Percentiles rank a stretch among this genome's conserved stretches.
Conservation (phyloP, 805 yeast genomes). For the Candida koratica region DNA sequence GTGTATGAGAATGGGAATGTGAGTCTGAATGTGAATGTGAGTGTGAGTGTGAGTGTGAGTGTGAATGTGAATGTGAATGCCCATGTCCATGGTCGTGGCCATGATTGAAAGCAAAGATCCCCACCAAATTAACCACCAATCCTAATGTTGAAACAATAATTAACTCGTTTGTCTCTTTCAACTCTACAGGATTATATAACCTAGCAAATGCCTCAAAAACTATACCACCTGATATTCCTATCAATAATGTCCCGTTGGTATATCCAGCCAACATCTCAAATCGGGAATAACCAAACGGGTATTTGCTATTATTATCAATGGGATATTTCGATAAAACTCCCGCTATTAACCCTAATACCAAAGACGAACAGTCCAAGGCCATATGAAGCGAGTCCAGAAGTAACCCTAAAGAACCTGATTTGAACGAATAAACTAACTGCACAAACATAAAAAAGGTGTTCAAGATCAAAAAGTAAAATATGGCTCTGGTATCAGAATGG, state of each 20-base stretch:
- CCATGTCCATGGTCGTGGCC: conserved; percentile 50
- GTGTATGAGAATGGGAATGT: conserved; percentile 5
- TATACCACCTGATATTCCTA: conserved; percentile 88
- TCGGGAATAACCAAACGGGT: conserved; percentile 81
- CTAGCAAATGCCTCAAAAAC: conserved; percentile 83
- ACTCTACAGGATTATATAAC: conserved; percentile 67
- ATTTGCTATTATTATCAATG: conserved; percentile 54
- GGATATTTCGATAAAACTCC: conserved; percentile 48
- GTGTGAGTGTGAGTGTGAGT: conserved; percentile 14
- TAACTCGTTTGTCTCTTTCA: conserved; percentile 79
- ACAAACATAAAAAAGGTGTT: conserved; percentile 93
- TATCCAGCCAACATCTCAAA: conserved; percentile 93
- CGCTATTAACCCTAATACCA: conserved; percentile 86
- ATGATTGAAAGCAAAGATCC: conserved; percentile 91
- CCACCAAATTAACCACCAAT: conserved; percentile 81
- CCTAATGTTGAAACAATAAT: conserved; percentile 83
- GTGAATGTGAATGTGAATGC: conserved; percentile 43
- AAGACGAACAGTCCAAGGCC: conserved; percentile 91
- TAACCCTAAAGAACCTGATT: conserved; percentile 88
- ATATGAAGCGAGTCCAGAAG: conserved; percentile 92
- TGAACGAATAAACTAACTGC: conserved; percentile 85
- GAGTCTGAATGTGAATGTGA: conserved; percentile 1
- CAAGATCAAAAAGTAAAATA: conserved; percentile 78
- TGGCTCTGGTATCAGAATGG: conserved; percentile 72
- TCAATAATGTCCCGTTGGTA: conserved; percentile 82